These are phyloP conservation scores for Jacaranda mimosifolia DNA, from an alignment of 257 asterid species.

Conservation along the genomic window DNA sequence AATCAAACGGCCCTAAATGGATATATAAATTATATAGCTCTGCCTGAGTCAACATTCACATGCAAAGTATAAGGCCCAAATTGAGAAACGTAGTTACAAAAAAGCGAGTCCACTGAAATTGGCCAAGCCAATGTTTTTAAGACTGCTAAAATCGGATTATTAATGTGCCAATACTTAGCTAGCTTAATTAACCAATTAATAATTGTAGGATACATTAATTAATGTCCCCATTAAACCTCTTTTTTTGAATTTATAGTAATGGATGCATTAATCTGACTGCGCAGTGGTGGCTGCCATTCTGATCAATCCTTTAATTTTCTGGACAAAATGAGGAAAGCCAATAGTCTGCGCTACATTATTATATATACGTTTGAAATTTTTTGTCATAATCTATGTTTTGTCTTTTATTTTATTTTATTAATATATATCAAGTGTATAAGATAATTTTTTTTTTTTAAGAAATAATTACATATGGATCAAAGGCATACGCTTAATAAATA, in stretches of 20 bases:
- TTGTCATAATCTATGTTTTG: too few species aligned
- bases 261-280: too few species aligned
- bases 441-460: too few species aligned
- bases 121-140: slow-evolving; percentile 28
- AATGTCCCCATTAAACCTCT: background rate
- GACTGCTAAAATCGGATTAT: background rate
- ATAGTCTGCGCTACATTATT: too few species aligned
- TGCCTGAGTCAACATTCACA: slow-evolving; percentile 36
- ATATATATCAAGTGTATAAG: too few species aligned
- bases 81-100: background rate
- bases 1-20: too few species aligned
- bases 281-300: background rate
- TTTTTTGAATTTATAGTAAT: background rate
- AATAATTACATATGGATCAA: too few species aligned
- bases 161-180: slow-evolving; percentile 8
- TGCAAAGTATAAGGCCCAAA: background rate
- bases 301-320: background rate
- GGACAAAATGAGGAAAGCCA: background rate
- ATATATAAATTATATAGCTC: background rate
- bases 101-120: slow-evolving; percentile 33
- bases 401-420: too few species aligned
- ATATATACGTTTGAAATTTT: too few species aligned
- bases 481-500: too few species aligned
- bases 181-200: background rate
- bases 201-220: background rate